phyloP scores from a whole-genome alignment of 345 rosid genomes.

The Salix suchowensis region DNA sequence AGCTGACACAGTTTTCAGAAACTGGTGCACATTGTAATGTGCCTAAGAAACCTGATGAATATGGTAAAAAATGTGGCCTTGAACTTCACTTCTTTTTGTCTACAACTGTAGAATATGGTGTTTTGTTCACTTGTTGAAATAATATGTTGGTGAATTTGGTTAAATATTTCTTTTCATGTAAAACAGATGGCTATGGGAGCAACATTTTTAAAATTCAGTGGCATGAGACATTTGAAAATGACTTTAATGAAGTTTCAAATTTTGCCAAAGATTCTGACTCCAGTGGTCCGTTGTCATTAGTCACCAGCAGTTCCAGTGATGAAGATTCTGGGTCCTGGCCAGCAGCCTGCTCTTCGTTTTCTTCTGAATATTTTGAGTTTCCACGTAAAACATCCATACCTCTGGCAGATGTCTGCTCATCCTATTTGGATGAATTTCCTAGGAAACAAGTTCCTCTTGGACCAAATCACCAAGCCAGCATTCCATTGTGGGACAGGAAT shows the following conservation, averaged over 20 bases:
- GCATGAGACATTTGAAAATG: constrained; percentile 26
- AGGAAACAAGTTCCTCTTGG: constrained; percentile 24
- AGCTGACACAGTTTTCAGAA: constrained; percentile 8
- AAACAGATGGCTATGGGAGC: constrained; percentile 26
- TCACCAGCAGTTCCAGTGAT: constrained; percentile 33
- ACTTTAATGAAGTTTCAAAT: constrained; percentile 22
- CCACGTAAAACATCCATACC: constrained; percentile 16
- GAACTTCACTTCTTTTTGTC: not conserved
- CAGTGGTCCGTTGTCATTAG: constrained; percentile 14
- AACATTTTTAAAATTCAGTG: constrained; percentile 20
- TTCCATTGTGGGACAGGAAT: constrained; percentile 15
- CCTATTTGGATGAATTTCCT: constrained; percentile 9
- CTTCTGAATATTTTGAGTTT: constrained; percentile 20
- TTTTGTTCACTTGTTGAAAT: not conserved
- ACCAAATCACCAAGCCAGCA: constrained; percentile 22
- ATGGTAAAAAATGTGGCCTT: not conserved
- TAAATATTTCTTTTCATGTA: not conserved
- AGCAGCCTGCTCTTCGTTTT: constrained; percentile 27
- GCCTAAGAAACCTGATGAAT: not conserved
- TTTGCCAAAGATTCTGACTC: not conserved
- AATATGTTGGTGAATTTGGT: not conserved
- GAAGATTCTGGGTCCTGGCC: constrained; percentile 21
- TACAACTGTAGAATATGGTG: not conserved
- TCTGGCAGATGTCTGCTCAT: not conserved
- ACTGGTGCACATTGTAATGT: not conserved